Evolutionary conservation across 2,329 filamentous ascomycete genomes (phyloP).

Genomic region (Phaeosphaeriaceae sp.): DNA sequence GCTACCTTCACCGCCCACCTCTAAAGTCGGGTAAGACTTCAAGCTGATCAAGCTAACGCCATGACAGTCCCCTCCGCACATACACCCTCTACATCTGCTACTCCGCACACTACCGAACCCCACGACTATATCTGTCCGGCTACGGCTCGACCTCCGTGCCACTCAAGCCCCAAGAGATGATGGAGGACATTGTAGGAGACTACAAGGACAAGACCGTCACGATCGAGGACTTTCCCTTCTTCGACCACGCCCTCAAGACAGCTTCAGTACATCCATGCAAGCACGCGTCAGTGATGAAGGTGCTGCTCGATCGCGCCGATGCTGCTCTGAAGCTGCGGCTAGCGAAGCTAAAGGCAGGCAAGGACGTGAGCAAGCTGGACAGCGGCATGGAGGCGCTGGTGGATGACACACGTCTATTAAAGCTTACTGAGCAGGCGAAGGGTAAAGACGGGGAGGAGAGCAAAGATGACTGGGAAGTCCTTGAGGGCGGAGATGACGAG

Average conservation of each 20-base stretch:
- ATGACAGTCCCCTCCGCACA: conserved; percentile 77
- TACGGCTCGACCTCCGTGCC: conserved; percentile 83
- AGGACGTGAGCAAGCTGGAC: conserved; percentile 59
- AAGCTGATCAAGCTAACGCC: conserved; percentile 17
- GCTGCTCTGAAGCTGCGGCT: conserved; percentile 88
- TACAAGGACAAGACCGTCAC: conserved; percentile 99
- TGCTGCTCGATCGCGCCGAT: conserved; percentile 91
- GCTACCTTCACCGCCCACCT: background rate
- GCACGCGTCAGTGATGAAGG: conserved; percentile 98
- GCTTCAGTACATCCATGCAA: conserved; percentile 97
- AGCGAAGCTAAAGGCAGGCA: conserved; percentile 77
- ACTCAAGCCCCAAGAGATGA: conserved; percentile 84
- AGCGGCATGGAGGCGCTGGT: conserved; percentile 85
- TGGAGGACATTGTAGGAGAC: conserved; percentile 95
- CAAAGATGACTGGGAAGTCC: conserved; percentile 68
- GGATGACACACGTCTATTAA: conserved; percentile 74
- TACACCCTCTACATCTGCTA: conserved; percentile 99
- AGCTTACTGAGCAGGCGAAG: conserved; percentile 61
- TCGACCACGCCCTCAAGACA: conserved; percentile 91
- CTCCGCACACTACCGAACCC: conserved; percentile 94
- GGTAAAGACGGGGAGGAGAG: conserved; percentile 50
- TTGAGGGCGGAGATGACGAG: conserved; percentile 71
- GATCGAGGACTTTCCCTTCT: conserved; percentile 95
- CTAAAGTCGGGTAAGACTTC: background rate
- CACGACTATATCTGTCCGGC: conserved; percentile 91